Conservation (phyloP, 169 alveolate genomes). For the Eimeria acervulina region DNA sequence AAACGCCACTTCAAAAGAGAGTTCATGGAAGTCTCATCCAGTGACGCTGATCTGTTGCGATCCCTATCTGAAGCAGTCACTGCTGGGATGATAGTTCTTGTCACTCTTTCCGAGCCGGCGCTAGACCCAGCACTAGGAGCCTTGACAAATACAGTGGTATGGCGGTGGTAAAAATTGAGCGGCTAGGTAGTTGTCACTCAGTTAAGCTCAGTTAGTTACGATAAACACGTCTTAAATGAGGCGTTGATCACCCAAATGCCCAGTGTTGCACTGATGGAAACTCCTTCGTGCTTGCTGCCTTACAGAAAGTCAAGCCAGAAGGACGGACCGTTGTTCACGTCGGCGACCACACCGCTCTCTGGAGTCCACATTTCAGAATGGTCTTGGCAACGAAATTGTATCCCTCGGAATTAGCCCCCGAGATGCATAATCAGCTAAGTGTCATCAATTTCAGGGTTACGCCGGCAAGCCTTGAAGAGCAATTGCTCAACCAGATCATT, state of each 20-base stretch:
- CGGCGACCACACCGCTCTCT: constrained; percentile 37
- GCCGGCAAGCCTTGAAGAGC: constrained; percentile 96
- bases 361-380: constrained; percentile 73
- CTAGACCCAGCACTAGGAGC: constrained; percentile 63
- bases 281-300: constrained; percentile 63
- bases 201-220: neutral
- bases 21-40: constrained; percentile 17
- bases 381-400: constrained; percentile 53
- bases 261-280: neutral
- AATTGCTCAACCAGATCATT: constrained; percentile 95
- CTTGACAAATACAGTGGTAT: constrained; percentile 34
- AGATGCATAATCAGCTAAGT: constrained; percentile 90
- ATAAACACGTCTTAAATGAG: neutral
- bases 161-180: neutral
- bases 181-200: too few species aligned
- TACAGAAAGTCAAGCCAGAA: constrained; percentile 55
- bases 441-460: constrained; percentile 97
- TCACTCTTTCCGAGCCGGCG: constrained; percentile 40
- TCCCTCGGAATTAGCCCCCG: constrained; percentile 27
- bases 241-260: neutral
- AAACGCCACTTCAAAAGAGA: constrained; percentile 59
- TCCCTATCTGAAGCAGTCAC: constrained; percentile 50
- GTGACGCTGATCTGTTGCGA: constrained; percentile 4
- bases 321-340: constrained; percentile 38
- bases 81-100: constrained; percentile 74